Conservation (phyloP, 208 protist species). For the Leishmania major region DNA sequence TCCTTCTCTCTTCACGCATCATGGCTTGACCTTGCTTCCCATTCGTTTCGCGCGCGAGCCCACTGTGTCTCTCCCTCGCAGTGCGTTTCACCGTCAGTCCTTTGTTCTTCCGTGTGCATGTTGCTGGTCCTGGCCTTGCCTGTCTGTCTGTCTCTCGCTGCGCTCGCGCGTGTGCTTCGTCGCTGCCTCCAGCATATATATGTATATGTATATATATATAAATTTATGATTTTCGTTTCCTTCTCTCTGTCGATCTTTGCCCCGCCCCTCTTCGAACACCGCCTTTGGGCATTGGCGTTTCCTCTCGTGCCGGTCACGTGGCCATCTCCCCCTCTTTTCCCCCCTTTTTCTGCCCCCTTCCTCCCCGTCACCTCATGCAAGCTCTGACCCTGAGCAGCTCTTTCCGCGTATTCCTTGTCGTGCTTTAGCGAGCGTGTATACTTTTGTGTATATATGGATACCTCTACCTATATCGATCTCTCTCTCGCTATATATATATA, state of each 20-base stretch:
- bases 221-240: neutral
- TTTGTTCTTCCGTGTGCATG: too few relatives aligned
- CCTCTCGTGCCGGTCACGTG: neutral
- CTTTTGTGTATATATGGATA: too few relatives aligned
- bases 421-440: too few relatives aligned
- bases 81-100: neutral
- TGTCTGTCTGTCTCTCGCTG: neutral
- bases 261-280: neutral
- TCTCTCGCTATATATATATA: too few relatives aligned
- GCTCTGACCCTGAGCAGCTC: neutral
- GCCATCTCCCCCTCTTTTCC: neutral
- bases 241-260: neutral
- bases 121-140: neutral
- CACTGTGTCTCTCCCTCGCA: neutral
- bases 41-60: neutral
- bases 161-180: neutral
- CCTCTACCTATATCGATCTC: too few relatives aligned
- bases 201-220: neutral
- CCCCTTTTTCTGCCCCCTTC: neutral
- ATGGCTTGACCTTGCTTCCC: neutral
- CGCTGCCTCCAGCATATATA: neutral
- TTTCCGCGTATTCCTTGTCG: too few relatives aligned
- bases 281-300: neutral
- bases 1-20: neutral
- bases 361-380: neutral